These are phyloP conservation scores for Teunomyces atbi DNA, from an alignment of 805 yeast genomes.

Conservation along the genomic window DNA sequence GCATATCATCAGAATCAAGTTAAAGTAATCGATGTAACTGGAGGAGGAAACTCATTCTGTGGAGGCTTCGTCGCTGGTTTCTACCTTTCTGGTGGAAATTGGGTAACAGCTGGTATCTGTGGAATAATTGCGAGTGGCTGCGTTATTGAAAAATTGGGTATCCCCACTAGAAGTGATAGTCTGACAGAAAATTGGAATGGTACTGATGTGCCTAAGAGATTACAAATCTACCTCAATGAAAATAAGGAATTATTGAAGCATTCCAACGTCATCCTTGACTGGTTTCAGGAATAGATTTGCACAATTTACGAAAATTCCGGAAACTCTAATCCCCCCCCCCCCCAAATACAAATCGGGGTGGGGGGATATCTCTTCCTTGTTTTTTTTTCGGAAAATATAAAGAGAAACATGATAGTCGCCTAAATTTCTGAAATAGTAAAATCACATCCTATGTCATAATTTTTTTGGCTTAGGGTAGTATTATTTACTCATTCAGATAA, in stretches of 20 bases:
- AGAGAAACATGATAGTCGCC: not conserved
- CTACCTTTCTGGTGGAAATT: slow-evolving; percentile 44
- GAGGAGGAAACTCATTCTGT: slow-evolving; percentile 46
- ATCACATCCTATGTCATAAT: not conserved
- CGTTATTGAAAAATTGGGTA: slow-evolving; percentile 78
- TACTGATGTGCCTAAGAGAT: slow-evolving; percentile 39
- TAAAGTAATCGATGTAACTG: slow-evolving; percentile 41
- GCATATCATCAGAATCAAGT: slow-evolving; percentile 62
- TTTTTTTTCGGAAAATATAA: not conserved
- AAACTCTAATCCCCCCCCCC: no score
- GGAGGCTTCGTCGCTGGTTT: slow-evolving; percentile 54
- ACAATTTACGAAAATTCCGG: not conserved
- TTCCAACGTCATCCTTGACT: not conserved
- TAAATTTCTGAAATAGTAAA: not conserved
- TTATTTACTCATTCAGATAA: not conserved
- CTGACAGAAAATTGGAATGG: slow-evolving; percentile 62
- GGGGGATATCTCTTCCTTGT: no score
- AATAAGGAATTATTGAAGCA: slow-evolving; percentile 10
- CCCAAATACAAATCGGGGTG: no score
- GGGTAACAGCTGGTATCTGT: slow-evolving; percentile 55
- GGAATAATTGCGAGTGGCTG: slow-evolving; percentile 81
- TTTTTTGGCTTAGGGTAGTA: not conserved
- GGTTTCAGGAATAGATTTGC: not conserved
- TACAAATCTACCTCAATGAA: slow-evolving; percentile 35
- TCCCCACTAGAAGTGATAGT: slow-evolving; percentile 45